phyloP scores from a whole-genome alignment of 805 yeast genomes.

The Priceomyces castillae region DNA sequence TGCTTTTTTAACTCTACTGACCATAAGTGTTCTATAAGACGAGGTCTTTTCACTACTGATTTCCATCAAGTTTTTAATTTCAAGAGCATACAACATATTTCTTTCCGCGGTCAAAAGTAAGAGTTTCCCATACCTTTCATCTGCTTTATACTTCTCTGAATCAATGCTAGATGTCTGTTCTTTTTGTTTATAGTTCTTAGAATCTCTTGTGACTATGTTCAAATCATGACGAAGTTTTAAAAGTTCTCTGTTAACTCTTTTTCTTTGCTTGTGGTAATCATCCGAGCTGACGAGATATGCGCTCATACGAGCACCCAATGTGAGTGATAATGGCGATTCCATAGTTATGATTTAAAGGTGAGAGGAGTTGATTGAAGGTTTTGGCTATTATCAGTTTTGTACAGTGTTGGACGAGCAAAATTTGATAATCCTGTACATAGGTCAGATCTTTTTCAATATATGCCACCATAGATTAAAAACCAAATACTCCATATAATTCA shows the following conservation, averaged over 20 bases:
- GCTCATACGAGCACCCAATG: slow-evolving; percentile 57
- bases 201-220: slow-evolving; percentile 61
- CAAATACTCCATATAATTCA: too few relatives aligned
- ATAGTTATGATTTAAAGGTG: slow-evolving; percentile 7
- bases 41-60: slow-evolving; percentile 46
- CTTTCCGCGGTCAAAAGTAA: slow-evolving; percentile 74
- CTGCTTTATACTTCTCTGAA: slow-evolving; percentile 47
- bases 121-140: slow-evolving; percentile 54
- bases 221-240: slow-evolving; percentile 64
- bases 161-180: slow-evolving; percentile 47
- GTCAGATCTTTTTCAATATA: neutral
- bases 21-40: slow-evolving; percentile 45
- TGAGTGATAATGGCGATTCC: slow-evolving; percentile 44
- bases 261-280: slow-evolving; percentile 70
- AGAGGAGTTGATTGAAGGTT: neutral
- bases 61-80: slow-evolving; percentile 54
- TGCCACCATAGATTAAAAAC: too few relatives aligned
- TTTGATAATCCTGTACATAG: neutral
- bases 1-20: slow-evolving; percentile 69
- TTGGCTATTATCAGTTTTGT: neutral
- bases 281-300: slow-evolving; percentile 63
- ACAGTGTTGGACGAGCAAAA: neutral
- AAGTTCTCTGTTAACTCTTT: slow-evolving; percentile 56
- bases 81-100: slow-evolving; percentile 67
- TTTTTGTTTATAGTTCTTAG: slow-evolving; percentile 55